A percentile compares a stretch with the other conserved stretches of the same genome.
These are phyloP conservation scores for Juncus inflexus DNA, from an alignment of 176 grass and related monocot genomes.

Conservation along the genomic window DNA sequence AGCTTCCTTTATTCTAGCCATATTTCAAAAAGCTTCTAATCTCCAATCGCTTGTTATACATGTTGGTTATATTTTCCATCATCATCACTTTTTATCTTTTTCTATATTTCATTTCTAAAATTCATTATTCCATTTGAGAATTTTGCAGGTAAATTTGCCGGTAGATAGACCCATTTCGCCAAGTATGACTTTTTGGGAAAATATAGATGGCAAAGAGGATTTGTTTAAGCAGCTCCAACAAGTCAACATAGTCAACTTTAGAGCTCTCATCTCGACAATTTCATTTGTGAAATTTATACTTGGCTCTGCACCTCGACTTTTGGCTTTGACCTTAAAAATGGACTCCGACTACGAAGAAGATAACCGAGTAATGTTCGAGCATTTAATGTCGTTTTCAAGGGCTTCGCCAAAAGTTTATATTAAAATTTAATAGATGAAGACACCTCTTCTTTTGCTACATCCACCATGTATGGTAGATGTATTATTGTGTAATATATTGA, in stretches of 20 bases:
- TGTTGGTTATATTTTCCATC: not conserved
- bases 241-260: not conserved
- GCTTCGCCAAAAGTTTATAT: too few relatives aligned
- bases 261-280: not conserved
- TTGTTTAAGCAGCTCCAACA: not conserved
- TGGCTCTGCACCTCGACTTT: not conserved
- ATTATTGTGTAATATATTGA: too few relatives aligned
- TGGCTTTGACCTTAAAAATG: not conserved
- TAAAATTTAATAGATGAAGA: too few relatives aligned
- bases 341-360: too few relatives aligned
- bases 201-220: not conserved
- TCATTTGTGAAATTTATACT: conserved; percentile 5
- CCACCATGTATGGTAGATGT: too few relatives aligned
- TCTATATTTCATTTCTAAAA: not conserved
- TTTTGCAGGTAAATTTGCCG: not conserved
- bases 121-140: not conserved
- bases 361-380: too few relatives aligned
- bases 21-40: too few relatives aligned
- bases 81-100: not conserved
- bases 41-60: too few relatives aligned
- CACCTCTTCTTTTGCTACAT: too few relatives aligned
- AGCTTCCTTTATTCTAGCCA: too few relatives aligned
- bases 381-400: too few relatives aligned
- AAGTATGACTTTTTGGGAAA: not conserved
- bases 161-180: not conserved